Conservation (phyloP, 1,284 basidiomycete genomes). For the Thecaphora thlaspeos region DNA sequence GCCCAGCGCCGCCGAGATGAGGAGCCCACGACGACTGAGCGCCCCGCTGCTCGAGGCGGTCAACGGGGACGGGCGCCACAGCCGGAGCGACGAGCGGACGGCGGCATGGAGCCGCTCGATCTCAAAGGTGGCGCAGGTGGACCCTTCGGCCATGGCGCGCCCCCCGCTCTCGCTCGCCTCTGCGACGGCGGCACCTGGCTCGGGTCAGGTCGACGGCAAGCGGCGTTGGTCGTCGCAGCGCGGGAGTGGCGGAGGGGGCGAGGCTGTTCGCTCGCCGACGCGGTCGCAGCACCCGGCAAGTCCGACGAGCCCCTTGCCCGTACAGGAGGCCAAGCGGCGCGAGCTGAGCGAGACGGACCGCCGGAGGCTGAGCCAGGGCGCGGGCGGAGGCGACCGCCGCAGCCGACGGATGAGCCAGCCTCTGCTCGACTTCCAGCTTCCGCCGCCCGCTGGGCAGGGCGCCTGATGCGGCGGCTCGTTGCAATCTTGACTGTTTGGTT, state of each 20-base stretch:
- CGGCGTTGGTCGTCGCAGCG: too few relatives aligned
- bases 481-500: too few relatives aligned
- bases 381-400: conserved; percentile 14
- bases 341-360: conserved; percentile 29
- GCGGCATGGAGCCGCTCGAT: conserved; percentile 32
- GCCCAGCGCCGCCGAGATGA: neutral
- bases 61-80: conserved; percentile 14
- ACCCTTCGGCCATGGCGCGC: too few relatives aligned
- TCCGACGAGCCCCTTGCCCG: conserved; percentile 15
- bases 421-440: conserved; percentile 30
- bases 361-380: conserved; percentile 34
- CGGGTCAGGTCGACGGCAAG: too few relatives aligned
- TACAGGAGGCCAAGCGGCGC: conserved; percentile 11
- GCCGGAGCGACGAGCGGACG: conserved; percentile 8
- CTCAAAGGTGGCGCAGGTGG: conserved; percentile 19
- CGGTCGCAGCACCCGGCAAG: neutral
- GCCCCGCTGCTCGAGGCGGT: conserved; percentile 27
- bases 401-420: conserved; percentile 20
- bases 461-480: too few relatives aligned
- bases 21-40: conserved; percentile 15
- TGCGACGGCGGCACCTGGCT: too few relatives aligned
- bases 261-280: too few relatives aligned
- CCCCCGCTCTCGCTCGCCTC: neutral
- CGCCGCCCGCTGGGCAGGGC: neutral
- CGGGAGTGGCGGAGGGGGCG: too few relatives aligned